These are phyloP conservation scores for Candida ulmi DNA, from an alignment of 805 yeast genomes.

Conservation along the genomic window DNA sequence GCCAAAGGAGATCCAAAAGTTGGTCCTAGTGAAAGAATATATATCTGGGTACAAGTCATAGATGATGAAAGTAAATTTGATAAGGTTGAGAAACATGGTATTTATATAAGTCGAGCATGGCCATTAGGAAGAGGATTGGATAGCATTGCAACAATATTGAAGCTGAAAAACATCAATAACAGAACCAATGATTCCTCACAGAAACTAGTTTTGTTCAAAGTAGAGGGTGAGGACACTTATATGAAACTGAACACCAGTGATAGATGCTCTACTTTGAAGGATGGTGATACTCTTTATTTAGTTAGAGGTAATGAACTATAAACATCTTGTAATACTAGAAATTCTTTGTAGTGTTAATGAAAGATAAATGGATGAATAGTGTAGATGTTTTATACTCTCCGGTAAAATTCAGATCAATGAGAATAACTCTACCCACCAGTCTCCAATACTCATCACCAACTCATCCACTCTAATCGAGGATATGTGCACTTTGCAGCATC, in stretches of 20 bases:
- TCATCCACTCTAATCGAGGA: no score
- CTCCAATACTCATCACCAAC: no score
- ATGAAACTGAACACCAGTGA: conserved; percentile 14
- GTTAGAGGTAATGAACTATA: conserved; percentile 18
- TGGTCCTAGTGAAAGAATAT: conserved; percentile 14
- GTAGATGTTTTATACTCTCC: no score
- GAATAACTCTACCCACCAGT: no score
- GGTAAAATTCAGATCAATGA: no score
- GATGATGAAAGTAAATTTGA: conserved; percentile 21
- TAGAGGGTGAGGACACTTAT: conserved; percentile 6
- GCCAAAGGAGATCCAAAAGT: conserved; percentile 21
- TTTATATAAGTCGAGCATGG: conserved; percentile 20
- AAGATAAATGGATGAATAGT: no score
- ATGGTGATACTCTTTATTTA: conserved; percentile 16
- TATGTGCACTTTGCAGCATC: no score
- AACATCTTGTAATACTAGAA: no score
- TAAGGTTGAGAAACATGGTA: conserved; percentile 12
- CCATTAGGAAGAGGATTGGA: conserved; percentile 24
- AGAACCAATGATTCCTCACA: conserved; percentile 16
- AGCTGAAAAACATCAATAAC: conserved; percentile 20
- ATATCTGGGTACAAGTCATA: conserved; percentile 20
- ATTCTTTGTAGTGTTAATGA: no score
- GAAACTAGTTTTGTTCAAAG: conserved; percentile 16
- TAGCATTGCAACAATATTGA: conserved; percentile 13
- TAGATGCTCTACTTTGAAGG: conserved; percentile 14